These are phyloP conservation scores for Pistacia integerrima DNA, from an alignment of 345 rosid species.

Conservation along the genomic window DNA sequence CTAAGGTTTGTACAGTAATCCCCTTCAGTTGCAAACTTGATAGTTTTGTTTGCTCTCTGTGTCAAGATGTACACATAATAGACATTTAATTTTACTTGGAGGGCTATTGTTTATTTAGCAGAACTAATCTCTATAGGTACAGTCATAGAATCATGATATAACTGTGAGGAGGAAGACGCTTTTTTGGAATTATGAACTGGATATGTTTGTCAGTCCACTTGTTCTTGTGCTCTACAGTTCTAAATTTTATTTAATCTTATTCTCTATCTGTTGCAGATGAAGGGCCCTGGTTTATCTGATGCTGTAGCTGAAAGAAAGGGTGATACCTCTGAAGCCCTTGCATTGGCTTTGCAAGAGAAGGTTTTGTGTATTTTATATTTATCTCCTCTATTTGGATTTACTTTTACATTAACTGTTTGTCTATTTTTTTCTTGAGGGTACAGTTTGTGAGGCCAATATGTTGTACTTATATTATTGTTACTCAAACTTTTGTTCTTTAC, in stretches of 20 bases:
- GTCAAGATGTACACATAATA: neutral
- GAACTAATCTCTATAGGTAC: neutral
- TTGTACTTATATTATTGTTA: constrained; percentile 12
- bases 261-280: constrained; percentile 44
- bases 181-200: neutral
- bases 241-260: constrained; percentile 8
- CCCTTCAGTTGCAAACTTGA: neutral
- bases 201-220: neutral
- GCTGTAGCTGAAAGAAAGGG: constrained; percentile 33
- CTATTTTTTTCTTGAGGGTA: constrained; percentile 10
- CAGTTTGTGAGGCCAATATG: neutral
- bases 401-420: neutral
- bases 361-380: constrained; percentile 33
- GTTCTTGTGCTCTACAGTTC: neutral
- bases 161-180: neutral
- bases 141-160: neutral
- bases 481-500: constrained; percentile 20
- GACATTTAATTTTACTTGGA: neutral
- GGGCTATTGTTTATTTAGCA: neutral
- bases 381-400: constrained; percentile 1
- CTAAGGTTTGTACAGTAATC: constrained; percentile 41
- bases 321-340: constrained; percentile 55
- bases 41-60: neutral
- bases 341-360: constrained; percentile 91
- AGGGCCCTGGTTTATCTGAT: constrained; percentile 24